Base-by-base conservation (phyloP, 2,329 filamentous ascomycete genomes). In the Aspergillus quadrilineatus region DNA sequence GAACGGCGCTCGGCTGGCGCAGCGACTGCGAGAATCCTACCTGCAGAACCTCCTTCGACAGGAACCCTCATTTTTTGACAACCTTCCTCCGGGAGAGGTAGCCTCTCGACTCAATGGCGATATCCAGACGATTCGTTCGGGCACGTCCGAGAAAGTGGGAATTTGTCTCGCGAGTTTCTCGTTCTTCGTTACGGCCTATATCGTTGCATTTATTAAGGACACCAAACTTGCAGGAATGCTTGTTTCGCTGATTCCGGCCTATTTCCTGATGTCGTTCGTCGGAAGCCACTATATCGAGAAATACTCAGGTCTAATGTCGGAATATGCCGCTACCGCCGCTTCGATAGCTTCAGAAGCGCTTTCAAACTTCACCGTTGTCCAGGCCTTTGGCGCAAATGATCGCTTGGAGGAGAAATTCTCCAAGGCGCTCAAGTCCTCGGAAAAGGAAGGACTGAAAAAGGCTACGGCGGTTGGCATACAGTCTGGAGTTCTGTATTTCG, bases 131-230 rank as follows among this genome's bases (percentile, higher is more conserved):
- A 84, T 90, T 50, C 86, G 87, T 64, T 80, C 82, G 0, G 87
- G 87, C 12, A 88, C 86, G 0, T 86, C 84, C 1, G 87, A 89
- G 70, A 90, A 90, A 68, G 86, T 88, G 14, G 86, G 86, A 50
- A 82, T 88, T 34, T 81, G 82, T 61, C 77, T 89, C 4, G 79
- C 81, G 26, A 85, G 81, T 50, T 69, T 83, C 8, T 84, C 84
- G 2, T 89, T 88, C 69, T 89, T 89, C 65, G 67, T 88, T 52
- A 85, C 87, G 0, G 83, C 86, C 3, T 89, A 87, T 59, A 76
- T 86, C 4, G 82, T 89, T 14, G 85, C 85, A 1, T 89, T 89
- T 60, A 82, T 85, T 67, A 85, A 86, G 63, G 79, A 88, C 62
- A 76, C 81, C 14, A 78, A 78, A 48, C 77, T 90, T 7, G 85